A percentile compares a stretch with the other conserved stretches of the same genome.
These are phyloP conservation scores for Aspergillus eucalypticola DNA, from an alignment of 2,329 filamentous ascomycete genomes.

Conservation along the genomic window DNA sequence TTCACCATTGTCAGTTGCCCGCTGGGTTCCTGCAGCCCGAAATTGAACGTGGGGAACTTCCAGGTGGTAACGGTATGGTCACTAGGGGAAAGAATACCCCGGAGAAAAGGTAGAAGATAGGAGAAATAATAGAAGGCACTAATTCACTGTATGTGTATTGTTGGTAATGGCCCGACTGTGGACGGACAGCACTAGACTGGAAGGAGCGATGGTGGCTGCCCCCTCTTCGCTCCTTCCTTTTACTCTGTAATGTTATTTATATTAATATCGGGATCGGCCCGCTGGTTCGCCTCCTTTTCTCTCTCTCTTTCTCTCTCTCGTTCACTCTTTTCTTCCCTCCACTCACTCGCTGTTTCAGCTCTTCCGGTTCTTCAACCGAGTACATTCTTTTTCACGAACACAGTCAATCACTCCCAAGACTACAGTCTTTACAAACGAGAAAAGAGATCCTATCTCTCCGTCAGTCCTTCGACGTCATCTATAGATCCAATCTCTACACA, in stretches of 20 bases:
- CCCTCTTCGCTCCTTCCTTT: too few relatives aligned
- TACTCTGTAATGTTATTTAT: background rate
- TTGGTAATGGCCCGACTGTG: too few relatives aligned
- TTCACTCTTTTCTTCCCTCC: constrained; percentile 20
- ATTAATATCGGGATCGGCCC: constrained; percentile 2
- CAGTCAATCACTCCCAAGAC: constrained; percentile 16
- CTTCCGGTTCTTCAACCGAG: constrained; percentile 37
- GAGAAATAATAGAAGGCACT: too few relatives aligned
- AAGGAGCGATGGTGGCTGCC: too few relatives aligned
- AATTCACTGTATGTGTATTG: too few relatives aligned
- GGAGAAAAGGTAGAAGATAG: too few relatives aligned
- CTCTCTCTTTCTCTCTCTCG: constrained; percentile 17
- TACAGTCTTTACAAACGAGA: constrained; percentile 16
- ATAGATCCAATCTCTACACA: constrained; percentile 1
- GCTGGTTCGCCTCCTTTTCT: constrained; percentile 1
- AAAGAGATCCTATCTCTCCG: constrained; percentile 16
- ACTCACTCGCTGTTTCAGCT: constrained; percentile 50
- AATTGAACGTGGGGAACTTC: background rate
- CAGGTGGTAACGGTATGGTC: too few relatives aligned
- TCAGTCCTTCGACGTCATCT: constrained; percentile 22
- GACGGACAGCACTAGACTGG: too few relatives aligned
- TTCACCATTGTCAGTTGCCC: background rate
- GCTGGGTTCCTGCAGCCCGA: background rate
- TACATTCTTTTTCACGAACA: constrained; percentile 37
- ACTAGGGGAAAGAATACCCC: too few relatives aligned